Base-by-base conservation (phyloP, 306 rosid genomes). In the Glycine soja region DNA sequence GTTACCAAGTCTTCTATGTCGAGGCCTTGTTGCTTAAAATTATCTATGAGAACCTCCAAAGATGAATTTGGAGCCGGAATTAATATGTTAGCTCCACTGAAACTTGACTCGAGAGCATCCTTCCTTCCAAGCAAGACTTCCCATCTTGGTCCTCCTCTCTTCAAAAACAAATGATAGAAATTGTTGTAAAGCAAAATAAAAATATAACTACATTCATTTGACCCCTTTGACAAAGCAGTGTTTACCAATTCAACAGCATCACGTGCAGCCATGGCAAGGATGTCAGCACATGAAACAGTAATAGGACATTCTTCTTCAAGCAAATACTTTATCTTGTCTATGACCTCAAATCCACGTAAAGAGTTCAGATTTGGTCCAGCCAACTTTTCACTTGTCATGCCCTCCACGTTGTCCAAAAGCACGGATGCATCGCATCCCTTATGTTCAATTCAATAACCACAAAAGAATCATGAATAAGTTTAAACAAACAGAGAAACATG, bases 71-170 rank as follows among this genome's bases (percentile, higher is more conserved):
- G 97, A 79, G 97, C 57, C 18, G 98, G 97, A 45, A 95, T 80
- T 75, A 88, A 82, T 72, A 86, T 68, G 77, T 89, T 92, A 50
- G 98, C 97, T 15, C 92, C 97, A 24, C 65, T 86, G 72, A 89
- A 84, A 90, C 97, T 95, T 80, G 99, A 94, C 80, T 84, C 75
- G 4, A 91, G 50, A 9, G 99, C 93, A 75, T 93, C 99, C 83
- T 85, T 93, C 83, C 99, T 89, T 48, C 99, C 99, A 18, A 87
- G 80, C 66, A 69, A 58, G 8, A 91, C 95, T 1, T 87, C 70
- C 99, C 99, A 95, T 72, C 84, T 84, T 11, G 93, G 97, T 43
- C 99, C 99, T 16, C 97, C 97, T 79, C 95, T 89, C 99, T 95
- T 72, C 61, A 63, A 72, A 19, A 68, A 45, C 56, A 30, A 74